phyloP scores from a whole-genome alignment of 2,329 filamentous ascomycete species.

The Graphiopsis chlorocephala region DNA sequence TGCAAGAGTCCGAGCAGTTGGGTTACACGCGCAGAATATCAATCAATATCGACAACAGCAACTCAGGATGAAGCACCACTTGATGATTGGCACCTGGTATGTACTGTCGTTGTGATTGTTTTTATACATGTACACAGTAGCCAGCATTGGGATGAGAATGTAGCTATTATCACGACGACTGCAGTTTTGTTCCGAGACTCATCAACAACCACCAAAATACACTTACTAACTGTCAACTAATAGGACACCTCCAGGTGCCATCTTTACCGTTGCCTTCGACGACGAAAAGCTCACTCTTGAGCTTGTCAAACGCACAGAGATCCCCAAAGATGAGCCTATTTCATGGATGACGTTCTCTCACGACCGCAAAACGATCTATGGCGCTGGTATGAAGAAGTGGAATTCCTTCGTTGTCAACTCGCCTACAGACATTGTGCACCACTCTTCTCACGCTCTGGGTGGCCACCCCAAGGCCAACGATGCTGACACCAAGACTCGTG shows the following conservation, averaged over 20 bases:
- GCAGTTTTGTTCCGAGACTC: not conserved
- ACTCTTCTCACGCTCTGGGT: slow-evolving; percentile 70
- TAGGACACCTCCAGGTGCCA: slow-evolving; percentile 76
- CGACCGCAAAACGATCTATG: slow-evolving; percentile 79
- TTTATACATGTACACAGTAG: not conserved
- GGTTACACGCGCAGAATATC: not conserved
- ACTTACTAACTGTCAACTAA: not conserved
- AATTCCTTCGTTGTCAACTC: slow-evolving; percentile 74
- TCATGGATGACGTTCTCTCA: slow-evolving; percentile 88
- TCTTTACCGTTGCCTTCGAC: slow-evolving; percentile 86
- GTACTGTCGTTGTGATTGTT: not conserved
- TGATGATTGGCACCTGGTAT: slow-evolving; percentile 82
- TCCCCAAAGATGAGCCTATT: slow-evolving; percentile 80
- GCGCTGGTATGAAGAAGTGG: slow-evolving; percentile 92
- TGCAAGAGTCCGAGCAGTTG: not conserved
- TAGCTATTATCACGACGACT: not conserved
- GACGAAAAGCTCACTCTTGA: slow-evolving; percentile 73
- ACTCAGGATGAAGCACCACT: slow-evolving; percentile 72
- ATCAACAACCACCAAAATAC: not conserved
- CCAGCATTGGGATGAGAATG: not conserved
- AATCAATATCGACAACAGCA: not conserved
- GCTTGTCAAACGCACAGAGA: slow-evolving; percentile 75
- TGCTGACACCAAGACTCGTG: slow-evolving; percentile 74
- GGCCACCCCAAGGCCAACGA: slow-evolving; percentile 69
- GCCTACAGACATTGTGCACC: slow-evolving; percentile 72